Evolutionary conservation across 164 flowering plant genomes (phyloP), one percentile per base, ranked within the genome.

Genomic region (Stephania yunnanensis): DNA sequence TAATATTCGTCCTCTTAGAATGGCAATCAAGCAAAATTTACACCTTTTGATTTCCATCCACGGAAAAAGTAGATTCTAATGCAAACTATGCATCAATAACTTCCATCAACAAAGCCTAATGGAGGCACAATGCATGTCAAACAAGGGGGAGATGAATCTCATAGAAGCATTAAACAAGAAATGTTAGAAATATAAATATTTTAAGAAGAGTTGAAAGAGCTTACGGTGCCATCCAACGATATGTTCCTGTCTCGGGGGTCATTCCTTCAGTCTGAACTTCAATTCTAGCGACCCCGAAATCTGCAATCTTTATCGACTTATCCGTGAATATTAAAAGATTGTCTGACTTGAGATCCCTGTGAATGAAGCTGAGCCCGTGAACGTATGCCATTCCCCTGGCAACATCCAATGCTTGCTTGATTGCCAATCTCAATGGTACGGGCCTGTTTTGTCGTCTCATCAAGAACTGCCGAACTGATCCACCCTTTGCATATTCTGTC

Each of bases 211-310:
- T 63, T 65, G 6, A 70, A 75, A 53, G 77, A 50, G 77, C 93
- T 88, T 88, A 90, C 93, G 93, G 93, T 72, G 93, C 93, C 93
- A 90, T 90, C 93, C 91, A 90, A 48, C 94, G 89, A 74, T 90
- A 90, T 22, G 94, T 90, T 67, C 94, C 94, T 1, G 94, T 90
- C 81, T 88, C 91, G 7, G 93, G 93, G 12, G 93, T 90, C 93
- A 90, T 90, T 45, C 90, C 93, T 77, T 90, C 91, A 0, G 90
- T 86, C 79, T 90, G 90, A 75, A 87, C 93, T 85, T 90, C 93
- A 71, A 90, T 90, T 44, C 94, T 81, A 0, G 94, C 92, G 12
- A 90, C 94, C 25, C 94, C 94, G 80, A 90, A 90, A 81, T 90
- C 94, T 30, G 91, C 92, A 73, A 90, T 87, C 63, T 90, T 90